Evolutionary conservation across 2,329 filamentous ascomycete species (phyloP).

Genomic region (Venturia asperata): DNA sequence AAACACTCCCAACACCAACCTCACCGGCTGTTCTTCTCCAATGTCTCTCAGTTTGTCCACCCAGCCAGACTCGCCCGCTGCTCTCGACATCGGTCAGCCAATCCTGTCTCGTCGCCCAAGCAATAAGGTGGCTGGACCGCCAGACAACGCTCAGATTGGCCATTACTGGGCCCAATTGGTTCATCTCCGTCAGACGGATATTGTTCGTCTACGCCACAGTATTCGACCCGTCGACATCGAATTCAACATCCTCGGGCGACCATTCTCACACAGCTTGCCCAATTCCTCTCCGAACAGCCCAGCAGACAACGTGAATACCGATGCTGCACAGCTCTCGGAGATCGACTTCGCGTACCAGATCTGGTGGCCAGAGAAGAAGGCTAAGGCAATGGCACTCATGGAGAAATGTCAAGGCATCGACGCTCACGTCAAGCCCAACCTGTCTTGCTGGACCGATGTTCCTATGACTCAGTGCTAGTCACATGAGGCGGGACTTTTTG

Average conservation of each 20-base stretch:
- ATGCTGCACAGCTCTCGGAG: neutral
- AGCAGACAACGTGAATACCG: neutral
- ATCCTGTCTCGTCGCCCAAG: neutral
- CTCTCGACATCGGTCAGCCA: constrained; percentile 15
- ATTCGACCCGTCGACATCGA: constrained; percentile 31
- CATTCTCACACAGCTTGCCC: neutral
- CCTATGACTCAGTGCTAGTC: neutral
- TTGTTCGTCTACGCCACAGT: constrained; percentile 39
- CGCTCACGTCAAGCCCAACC: neutral
- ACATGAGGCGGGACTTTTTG: neutral
- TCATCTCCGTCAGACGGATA: constrained; percentile 34
- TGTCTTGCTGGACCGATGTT: neutral
- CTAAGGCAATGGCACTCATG: neutral
- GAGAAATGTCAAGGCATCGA: constrained; percentile 8
- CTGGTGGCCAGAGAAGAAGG: constrained; percentile 16
- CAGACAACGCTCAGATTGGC: constrained; percentile 29
- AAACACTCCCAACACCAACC: constrained; percentile 29
- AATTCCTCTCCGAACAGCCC: neutral
- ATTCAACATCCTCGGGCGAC: constrained; percentile 22
- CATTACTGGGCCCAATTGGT: constrained; percentile 28
- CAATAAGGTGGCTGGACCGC: constrained; percentile 23
- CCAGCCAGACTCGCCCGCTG: constrained; percentile 30
- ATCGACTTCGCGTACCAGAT: neutral
- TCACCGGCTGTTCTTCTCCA: constrained; percentile 21
- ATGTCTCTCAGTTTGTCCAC: constrained; percentile 26